phyloP scores from a whole-genome alignment of 2,329 filamentous ascomycete species.

The Colletotrichum limetticola region DNA sequence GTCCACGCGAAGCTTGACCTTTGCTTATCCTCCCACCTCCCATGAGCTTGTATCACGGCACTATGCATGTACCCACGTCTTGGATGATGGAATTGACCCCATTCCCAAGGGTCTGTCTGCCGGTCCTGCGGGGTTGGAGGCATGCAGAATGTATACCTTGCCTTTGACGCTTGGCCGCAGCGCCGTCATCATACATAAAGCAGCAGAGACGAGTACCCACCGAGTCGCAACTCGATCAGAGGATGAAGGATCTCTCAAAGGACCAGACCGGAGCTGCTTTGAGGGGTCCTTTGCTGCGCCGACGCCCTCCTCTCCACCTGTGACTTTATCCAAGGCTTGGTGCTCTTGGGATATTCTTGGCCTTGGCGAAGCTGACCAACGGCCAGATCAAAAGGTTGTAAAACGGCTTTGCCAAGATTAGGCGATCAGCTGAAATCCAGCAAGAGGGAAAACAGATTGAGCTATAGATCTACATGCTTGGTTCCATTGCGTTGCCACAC shows the following conservation, averaged over 20 bases:
- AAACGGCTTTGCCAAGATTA: constrained; percentile 1
- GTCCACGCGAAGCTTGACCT: constrained; percentile 14
- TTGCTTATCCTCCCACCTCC: background rate
- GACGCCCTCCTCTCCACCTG: constrained; percentile 21
- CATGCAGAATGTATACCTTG: constrained; percentile 2
- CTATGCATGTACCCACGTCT: constrained; percentile 26
- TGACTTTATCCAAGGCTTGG: constrained; percentile 15
- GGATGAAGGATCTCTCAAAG: background rate
- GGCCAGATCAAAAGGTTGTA: background rate
- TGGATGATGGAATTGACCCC: constrained; percentile 31
- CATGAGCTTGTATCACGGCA: constrained; percentile 32
- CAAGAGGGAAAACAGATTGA: background rate
- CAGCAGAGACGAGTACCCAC: background rate
- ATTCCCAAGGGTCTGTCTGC: background rate
- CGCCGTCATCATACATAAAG: constrained; percentile 24
- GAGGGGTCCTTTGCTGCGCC: constrained; percentile 6
- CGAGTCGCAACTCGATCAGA: constrained; percentile 3
- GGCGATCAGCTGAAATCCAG: background rate
- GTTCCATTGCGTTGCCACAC: background rate
- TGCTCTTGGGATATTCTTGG: constrained; percentile 15
- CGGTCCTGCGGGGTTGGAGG: background rate
- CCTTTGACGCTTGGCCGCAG: background rate
- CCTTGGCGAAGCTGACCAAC: constrained; percentile 26
- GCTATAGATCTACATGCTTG: background rate
- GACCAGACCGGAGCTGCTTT: background rate